Base-by-base conservation (phyloP, 371 early-diverging fungal genomes). In the Pancytospora philotis region DNA sequence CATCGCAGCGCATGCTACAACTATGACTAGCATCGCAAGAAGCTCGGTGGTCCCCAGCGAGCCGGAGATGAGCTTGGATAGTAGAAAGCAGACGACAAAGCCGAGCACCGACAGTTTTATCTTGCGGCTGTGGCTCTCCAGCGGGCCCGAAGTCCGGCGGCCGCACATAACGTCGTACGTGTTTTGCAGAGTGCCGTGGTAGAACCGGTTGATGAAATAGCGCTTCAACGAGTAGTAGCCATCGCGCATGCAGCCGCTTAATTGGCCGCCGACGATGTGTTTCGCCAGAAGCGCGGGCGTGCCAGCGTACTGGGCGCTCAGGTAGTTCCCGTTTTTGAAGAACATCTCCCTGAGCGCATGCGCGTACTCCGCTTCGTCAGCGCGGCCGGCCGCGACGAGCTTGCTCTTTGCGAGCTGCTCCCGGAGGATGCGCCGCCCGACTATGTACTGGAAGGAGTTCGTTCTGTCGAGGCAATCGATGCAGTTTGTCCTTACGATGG, bases 401-500 rank as follows among this genome's bases (percentile, higher is more conserved):
- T 71, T 22, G 71, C 13, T 36, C 65, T 63, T 35, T 10, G 48
- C 60, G 1, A 85, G 31, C 68, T 89, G 90, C 72, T 88, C 80
- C 1, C 90, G 92, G 53, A 89, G 86, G 6, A 62, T 34, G 22
- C 62, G 38, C 78, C 91, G 91, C 19, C 92, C 93, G 79, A 95
- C 89, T 25, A 94, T 87, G 30, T 87, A 87, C 76, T 98, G 97
- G 0, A 93, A 90, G 2, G 96, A 92, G 72, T 98, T 98, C 34
- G 98, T 98, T 73, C 98, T 85, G 80, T 98, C 99, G 55, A 98
- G 82, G 72, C 95, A 98, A 82, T 98, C 99, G 86, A 98, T 93
- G 78, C 99, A 98, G 79, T 98, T 98, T 4, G 93, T 89, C 62
- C 99, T 87, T 4, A 92, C 82, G 8, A 94, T 87, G 0, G 89